Evolutionary conservation across 2,329 filamentous ascomycete genomes (phyloP), one percentile per base, ranked within the genome.

Genomic region (Rutstroemia sp.): DNA sequence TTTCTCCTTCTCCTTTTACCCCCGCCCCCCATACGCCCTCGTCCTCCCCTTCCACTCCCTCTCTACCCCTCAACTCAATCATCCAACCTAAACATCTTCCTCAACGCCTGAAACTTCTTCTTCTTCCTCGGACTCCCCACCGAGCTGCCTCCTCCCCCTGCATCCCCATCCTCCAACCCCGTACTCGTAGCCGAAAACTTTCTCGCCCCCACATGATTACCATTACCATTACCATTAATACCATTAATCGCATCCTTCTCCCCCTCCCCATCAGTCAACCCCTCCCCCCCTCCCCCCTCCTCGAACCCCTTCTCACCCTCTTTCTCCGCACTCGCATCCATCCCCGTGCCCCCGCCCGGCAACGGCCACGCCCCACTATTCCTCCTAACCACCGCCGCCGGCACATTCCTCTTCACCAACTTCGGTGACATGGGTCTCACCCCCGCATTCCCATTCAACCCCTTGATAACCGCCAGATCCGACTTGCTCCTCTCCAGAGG

Each of bases 91-190:
- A 90, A 87, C 69, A 86, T 85, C 69, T 77, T 81, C 68, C 86
- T 81, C 67, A 90, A 70, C 54, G 75, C 73, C 44, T 78, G 77
- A 70, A 90, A 89, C 71, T 85, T 87, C 77, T 88, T 89, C 73
- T 79, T 82, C 73, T 79, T 80, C 53, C 56, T 63, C 41, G 41
- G 45, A n/a, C 48, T 57, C 9, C 42, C 54, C 37, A 58, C 47
- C 19, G n/a, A 56, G 8, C 42, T 51, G 38, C 58, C 48, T 18
- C 18, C 56, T 18, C 52, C 55, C 1, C 61, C 19, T 23, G 3
- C 5, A 59, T 65, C 65, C 34, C 64, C 59, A 27, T 38, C 58
- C 23, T 37, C 49, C 25, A 67, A 41, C 4, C 27, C 27, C 27
- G 10, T 9, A 0, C 66, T 65, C 38, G 64, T 64, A 46, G 62